Evolutionary conservation across 2,329 filamentous ascomycete species (phyloP), one percentile per base, ranked within the genome.

Genomic region (Didymella segeticola): DNA sequence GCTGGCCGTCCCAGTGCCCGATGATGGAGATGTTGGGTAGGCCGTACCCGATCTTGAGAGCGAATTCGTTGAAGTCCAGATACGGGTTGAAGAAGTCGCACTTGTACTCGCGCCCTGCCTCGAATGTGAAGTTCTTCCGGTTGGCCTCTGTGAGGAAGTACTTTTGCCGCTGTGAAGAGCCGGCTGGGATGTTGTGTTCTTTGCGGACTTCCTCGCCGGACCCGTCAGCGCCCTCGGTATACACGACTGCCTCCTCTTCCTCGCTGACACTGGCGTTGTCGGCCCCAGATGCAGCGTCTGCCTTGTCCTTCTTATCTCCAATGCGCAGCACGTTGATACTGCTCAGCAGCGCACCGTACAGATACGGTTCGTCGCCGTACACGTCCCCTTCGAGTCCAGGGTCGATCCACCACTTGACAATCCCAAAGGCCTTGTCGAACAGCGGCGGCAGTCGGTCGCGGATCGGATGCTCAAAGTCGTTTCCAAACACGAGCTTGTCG

Each of bases 401-500:
- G 70, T 99, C 93, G 42, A 98, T 89, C 79, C 87, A 90, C 89
- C 90, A 96, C 64, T 90, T 90, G 23, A 96, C 90, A 36, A 96
- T 88, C 46, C 86, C 87, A 75, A 97, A 86, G 0, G 92, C 93
- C 9, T 90, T 88, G 69, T 86, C 86, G 75, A 96, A 96, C 0
- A 93, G 92, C 0, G 91, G 90, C 0, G 95, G 93, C 2, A 99
- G 80, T 14, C 87, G 85, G 70, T 96, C 89, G 25, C 91, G 85
- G 64, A 99, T 95, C 0, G 95, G 91, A 43, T 89, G 85, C 69
- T 96, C 93, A 71, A 98, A 97, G 79, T 97, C 92, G 73, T 98
- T 98, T 34, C 93, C 95, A 66, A 96, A 96, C 47, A 97, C 86
- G 2, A 99, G 80, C 58, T 96, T 87, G 22, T 84, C 75, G 37